Base-by-base conservation (phyloP, 305 asterid genomes). In the Ruellia speciosa region DNA sequence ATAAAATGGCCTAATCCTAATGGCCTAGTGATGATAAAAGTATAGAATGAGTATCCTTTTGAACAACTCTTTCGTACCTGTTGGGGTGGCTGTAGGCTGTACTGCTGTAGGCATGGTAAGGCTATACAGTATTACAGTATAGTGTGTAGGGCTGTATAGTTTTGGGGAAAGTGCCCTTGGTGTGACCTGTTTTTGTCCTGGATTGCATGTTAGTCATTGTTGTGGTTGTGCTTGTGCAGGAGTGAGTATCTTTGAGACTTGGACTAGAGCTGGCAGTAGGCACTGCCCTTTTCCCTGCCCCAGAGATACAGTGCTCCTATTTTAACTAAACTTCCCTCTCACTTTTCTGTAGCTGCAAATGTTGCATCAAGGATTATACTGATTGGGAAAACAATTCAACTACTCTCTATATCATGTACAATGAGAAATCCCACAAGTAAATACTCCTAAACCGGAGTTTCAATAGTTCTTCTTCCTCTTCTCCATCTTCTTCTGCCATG, bases 131-230 rank as follows among this genome's bases (percentile, higher is more conserved):
- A n/a, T n/a, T 24, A 24, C 31, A 24, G 31, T 24, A 4, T 24
- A 24, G 31, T 24, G 31, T 24, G 31, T 24, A 24, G 31, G 31
- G 31, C 31, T 24, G 31, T 24, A 24, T 24, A 1, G 4, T 24
- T 24, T 24, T 24, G 31, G 31, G 31, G 31, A 4, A 4, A 24
- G 31, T 24, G 31, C 31, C 31, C 4, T 4, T 43, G 49, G n/a
- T 43, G n/a, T 43, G 11, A 54, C 13, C 63, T 56, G 49, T 51
- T 53, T 62, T 68, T 71, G 77, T 77, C 79, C 64, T 66, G 9
- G 48, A 59, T 50, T 75, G 73, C 80, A 69, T 73, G 77, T 72
- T 72, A 60, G 73, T 81, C 74, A 63, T 66, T 72, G 75, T 59
- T 74, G 39, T 24, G 31, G 31, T 24, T 24, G 31, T 24, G 31